Conservation (phyloP, 2,329 filamentous ascomycete genomes). For the Didymella sp. region DNA sequence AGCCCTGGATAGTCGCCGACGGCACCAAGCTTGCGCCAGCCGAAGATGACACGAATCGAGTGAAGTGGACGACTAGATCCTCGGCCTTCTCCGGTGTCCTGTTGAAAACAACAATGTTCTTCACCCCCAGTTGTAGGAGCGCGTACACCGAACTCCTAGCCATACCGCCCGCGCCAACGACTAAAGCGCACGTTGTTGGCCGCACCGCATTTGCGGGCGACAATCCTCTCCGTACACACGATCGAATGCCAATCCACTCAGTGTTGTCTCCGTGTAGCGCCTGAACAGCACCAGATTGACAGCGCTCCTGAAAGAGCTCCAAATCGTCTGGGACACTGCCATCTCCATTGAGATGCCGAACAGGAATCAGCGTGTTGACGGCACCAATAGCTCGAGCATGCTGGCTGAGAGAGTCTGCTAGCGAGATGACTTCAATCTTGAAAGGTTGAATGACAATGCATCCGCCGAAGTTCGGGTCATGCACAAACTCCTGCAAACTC, state of each 20-base stretch:
- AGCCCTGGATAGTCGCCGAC: slow-evolving; percentile 28
- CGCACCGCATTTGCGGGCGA: slow-evolving; percentile 71
- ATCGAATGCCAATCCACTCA: slow-evolving; percentile 80
- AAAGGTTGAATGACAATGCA: slow-evolving; percentile 75
- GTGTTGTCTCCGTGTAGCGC: slow-evolving; percentile 81
- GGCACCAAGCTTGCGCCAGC: slow-evolving; percentile 26
- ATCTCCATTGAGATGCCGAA: slow-evolving; percentile 66
- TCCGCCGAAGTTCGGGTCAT: slow-evolving; percentile 73
- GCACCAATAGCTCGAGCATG: slow-evolving; percentile 78
- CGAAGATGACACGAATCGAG: slow-evolving; percentile 53
- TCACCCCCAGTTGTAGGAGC: slow-evolving; percentile 77
- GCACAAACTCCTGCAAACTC: slow-evolving; percentile 68
- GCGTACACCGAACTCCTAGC: slow-evolving; percentile 79
- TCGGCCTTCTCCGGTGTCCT: slow-evolving; percentile 71
- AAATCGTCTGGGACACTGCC: slow-evolving; percentile 63
- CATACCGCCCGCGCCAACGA: slow-evolving; percentile 74
- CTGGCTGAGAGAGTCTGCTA: slow-evolving; percentile 70
- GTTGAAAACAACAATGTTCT: slow-evolving; percentile 77
- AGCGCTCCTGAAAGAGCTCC: slow-evolving; percentile 63
- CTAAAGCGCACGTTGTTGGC: slow-evolving; percentile 59
- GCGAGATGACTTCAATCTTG: slow-evolving; percentile 73
- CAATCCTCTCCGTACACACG: slow-evolving; percentile 73
- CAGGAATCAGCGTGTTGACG: slow-evolving; percentile 76
- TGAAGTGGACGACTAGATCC: slow-evolving; percentile 73
- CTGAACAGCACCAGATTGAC: slow-evolving; percentile 69